Evolutionary conservation across 176 grass and related monocot genomes (phyloP).

Genomic region (Oryza meyeriana): DNA sequence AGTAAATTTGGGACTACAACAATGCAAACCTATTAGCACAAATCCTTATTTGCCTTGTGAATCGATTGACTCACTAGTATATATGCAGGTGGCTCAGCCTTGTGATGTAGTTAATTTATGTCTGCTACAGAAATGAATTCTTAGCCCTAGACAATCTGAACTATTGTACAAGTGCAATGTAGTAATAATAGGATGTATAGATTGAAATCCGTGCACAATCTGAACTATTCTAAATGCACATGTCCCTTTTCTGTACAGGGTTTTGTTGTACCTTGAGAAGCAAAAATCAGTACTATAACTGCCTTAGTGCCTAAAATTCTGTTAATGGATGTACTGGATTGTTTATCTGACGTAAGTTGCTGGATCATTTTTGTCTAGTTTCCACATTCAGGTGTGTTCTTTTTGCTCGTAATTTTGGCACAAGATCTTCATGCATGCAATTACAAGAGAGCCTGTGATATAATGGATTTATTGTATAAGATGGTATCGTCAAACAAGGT

Average conservation of each 20-base stretch:
- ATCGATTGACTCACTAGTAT: no score
- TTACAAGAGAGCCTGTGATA: constrained; percentile 57
- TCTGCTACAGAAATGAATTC: not conserved
- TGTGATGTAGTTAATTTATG: not conserved
- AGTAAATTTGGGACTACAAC: no score
- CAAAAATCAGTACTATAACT: not conserved
- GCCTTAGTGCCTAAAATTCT: not conserved
- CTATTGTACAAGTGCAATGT: not conserved
- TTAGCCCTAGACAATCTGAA: not conserved
- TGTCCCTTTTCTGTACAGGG: not conserved
- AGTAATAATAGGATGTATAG: not conserved
- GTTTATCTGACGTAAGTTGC: constrained; percentile 30
- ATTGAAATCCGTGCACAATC: not conserved
- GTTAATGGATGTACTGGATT: constrained; percentile 14
- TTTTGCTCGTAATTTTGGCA: constrained; percentile 70
- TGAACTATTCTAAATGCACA: not conserved
- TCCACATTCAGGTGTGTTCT: constrained; percentile 76
- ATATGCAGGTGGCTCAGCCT: no score
- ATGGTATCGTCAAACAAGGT: constrained; percentile 86
- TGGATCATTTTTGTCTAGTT: constrained; percentile 49
- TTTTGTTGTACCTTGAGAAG: constrained; percentile 14
- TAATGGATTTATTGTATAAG: constrained; percentile 61
- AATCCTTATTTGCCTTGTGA: no score
- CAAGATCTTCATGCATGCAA: constrained; percentile 67
- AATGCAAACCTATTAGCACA: no score